A percentile compares a stretch with the other conserved stretches of the same genome.
These are phyloP conservation scores for Bidens hawaiensis DNA, from an alignment of 140 eudicot species.

Conservation along the genomic window DNA sequence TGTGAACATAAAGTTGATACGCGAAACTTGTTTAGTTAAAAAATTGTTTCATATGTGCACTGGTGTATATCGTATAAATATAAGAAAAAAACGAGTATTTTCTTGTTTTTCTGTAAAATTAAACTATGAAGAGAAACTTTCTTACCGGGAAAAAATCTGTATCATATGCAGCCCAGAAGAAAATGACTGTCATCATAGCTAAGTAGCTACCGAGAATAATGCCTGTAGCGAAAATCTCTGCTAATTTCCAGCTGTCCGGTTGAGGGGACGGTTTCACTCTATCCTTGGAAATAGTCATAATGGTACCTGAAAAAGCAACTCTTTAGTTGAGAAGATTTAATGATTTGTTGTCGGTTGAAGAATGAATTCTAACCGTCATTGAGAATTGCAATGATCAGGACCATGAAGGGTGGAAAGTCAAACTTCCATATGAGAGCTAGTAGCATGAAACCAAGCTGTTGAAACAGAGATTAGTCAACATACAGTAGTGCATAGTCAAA, in stretches of 20 bases:
- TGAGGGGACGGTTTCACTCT: conserved; percentile 84
- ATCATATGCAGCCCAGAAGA: too few relatives aligned
- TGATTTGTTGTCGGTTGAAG: background rate
- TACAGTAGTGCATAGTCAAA: too few relatives aligned
- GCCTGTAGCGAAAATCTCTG: conserved; percentile 82
- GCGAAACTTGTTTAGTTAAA: background rate
- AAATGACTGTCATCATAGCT: conserved; percentile 89
- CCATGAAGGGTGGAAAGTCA: too few relatives aligned
- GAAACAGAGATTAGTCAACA: conserved; percentile 9
- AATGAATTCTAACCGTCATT: conserved; percentile 56
- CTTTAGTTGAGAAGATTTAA: background rate
- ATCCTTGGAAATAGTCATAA: conserved; percentile 92
- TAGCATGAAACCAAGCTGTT: conserved; percentile 87
- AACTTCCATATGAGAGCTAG: conserved; percentile 84
- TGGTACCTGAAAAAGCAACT: conserved; percentile 48
- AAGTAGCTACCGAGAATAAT: conserved; percentile 70
- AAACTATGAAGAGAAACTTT: background rate
- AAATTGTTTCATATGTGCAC: background rate
- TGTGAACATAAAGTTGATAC: background rate
- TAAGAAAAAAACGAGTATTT: background rate
- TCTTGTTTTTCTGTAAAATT: background rate
- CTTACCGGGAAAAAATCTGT: conserved; percentile 70
- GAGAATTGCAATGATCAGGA: conserved; percentile 82
- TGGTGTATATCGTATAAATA: background rate
- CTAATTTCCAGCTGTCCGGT: conserved; percentile 91